Base-by-base conservation (phyloP, 1,284 basidiomycete genomes). In the Inonotus hispidus region DNA sequence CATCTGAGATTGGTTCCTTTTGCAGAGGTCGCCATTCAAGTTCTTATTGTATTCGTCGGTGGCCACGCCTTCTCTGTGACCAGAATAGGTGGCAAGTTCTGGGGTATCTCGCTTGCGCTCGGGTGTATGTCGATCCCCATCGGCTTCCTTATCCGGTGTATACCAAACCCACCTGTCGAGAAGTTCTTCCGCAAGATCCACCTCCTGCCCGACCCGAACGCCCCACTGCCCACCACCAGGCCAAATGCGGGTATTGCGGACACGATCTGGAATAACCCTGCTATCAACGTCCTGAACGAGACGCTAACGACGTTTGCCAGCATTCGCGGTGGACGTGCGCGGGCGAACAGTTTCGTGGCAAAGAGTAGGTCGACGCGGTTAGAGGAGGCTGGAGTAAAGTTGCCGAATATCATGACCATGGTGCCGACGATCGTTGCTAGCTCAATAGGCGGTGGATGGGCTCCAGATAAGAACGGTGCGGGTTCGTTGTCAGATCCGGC, bases 61-160 rank as follows among this genome's bases (percentile, higher is more conserved):
- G 92, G 92, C 35, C 82, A 89, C 2, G 95, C 95, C 0, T 98
- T 99, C 81, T 86, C 90, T 68, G 96, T 98, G n/a, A 87, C 84
- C 0, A 79, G 72, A 4, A 86, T 98, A 57, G 76, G 76, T 55
- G 92, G 88, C 32, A 84, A 83, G 45, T 93, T 97, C 73, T 99
- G 97, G 97, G 95, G 85, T 55, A 93, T 98, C 66, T 92, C 92
- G 1, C 77, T 99, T 57, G 87, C 90, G 25, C 82, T 97, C 53
- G 97, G 96, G 45, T 68, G 90, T 59, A 81, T 95, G 53, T 90
- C 96, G 8, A 84, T 98, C 64, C 96, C 95, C 2, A 79, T 98
- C 66, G 97, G 93, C 59, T 87, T 81, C 38, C 70, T 96, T 61
- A 83, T 96, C 66, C 91, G 96, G 41, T 72, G 86, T 43, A 73